These are phyloP conservation scores for Persicaria tinctoria DNA, from an alignment of 148 eudicot species.

Conservation along the genomic window DNA sequence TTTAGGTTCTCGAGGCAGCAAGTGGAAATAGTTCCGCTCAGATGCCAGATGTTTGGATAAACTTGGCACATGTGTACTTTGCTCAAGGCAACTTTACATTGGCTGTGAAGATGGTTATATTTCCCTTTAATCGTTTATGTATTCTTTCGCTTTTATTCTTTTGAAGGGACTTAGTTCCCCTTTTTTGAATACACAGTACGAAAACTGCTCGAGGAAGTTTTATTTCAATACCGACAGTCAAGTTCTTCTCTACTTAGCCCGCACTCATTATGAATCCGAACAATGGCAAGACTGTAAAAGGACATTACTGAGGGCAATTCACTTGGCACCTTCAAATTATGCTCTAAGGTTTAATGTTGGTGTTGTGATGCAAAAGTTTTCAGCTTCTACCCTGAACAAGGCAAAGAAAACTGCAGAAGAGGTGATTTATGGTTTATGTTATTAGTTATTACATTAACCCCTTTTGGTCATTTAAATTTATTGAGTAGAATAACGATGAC, in stretches of 20 bases:
- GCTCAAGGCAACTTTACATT: conserved; percentile 79
- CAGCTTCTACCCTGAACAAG: conserved; percentile 84
- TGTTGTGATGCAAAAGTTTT: conserved; percentile 92
- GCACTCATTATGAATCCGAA: conserved; percentile 93
- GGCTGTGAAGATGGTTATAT: conserved; percentile 81
- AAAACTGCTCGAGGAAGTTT: conserved; percentile 87
- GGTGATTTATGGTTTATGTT: conserved; percentile 29
- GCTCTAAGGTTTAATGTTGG: conserved; percentile 81
- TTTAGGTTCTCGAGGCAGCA: conserved; percentile 94
- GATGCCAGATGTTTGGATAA: conserved; percentile 99
- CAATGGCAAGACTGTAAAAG: conserved; percentile 97
- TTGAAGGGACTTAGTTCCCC: not conserved
- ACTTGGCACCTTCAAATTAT: conserved; percentile 93
- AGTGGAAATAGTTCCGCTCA: conserved; percentile 75
- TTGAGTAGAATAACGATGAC: not conserved
- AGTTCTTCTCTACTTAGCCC: conserved; percentile 83
- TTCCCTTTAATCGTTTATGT: not conserved
- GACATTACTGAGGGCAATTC: conserved; percentile 82
- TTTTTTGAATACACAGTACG: conserved; percentile 54
- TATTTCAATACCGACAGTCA: conserved; percentile 73
- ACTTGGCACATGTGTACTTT: conserved; percentile 94
- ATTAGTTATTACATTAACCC: not conserved
- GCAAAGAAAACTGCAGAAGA: conserved; percentile 83
- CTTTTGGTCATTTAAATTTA: not conserved
- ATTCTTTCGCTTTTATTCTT: conserved; percentile 5